Evolutionary conservation across 768 basidiomycete species (phyloP).

Genomic region (Ramaria sp.): DNA sequence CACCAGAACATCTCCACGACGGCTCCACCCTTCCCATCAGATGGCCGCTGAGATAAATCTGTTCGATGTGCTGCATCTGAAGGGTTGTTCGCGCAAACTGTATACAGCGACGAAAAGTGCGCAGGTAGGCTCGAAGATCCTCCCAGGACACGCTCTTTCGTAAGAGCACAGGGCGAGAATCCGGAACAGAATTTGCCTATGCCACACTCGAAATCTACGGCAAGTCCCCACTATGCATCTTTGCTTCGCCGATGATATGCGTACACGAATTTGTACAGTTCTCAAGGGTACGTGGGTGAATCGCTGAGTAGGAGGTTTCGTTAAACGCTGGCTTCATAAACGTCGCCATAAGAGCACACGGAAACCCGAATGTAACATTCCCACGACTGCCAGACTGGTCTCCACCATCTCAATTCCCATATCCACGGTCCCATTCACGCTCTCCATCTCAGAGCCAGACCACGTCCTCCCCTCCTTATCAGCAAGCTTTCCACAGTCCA

Average conservation of each 20-base stretch:
- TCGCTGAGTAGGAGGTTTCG: constrained; percentile 52
- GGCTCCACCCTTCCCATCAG: constrained; percentile 35
- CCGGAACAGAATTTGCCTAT: constrained; percentile 45
- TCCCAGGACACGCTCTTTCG: constrained; percentile 52
- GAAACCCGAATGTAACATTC: too few relatives aligned
- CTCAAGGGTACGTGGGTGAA: constrained; percentile 65
- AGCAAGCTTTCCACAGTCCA: constrained; percentile 36
- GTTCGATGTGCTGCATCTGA: constrained; percentile 33
- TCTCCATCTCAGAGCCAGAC: constrained; percentile 38
- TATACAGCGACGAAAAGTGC: constrained; percentile 65
- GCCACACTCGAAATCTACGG: constrained; percentile 75
- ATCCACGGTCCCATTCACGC: constrained; percentile 28
- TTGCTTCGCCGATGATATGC: constrained; percentile 36
- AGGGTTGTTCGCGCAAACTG: constrained; percentile 53
- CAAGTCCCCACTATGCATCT: constrained; percentile 37
- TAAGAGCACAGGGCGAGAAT: constrained; percentile 40
- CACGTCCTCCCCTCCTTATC: constrained; percentile 27
- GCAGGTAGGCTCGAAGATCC: constrained; percentile 54
- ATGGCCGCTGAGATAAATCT: constrained; percentile 9
- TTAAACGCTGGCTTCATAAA: constrained; percentile 67
- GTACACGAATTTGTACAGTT: constrained; percentile 54
- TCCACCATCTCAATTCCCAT: not conserved
- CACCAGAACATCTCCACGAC: constrained; percentile 58
- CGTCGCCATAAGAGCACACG: too few relatives aligned
- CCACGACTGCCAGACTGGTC: too few relatives aligned